These are phyloP conservation scores for Linnemannia schmuckeri DNA, from an alignment of 192 early-diverging fungal species.

Conservation along the genomic window DNA sequence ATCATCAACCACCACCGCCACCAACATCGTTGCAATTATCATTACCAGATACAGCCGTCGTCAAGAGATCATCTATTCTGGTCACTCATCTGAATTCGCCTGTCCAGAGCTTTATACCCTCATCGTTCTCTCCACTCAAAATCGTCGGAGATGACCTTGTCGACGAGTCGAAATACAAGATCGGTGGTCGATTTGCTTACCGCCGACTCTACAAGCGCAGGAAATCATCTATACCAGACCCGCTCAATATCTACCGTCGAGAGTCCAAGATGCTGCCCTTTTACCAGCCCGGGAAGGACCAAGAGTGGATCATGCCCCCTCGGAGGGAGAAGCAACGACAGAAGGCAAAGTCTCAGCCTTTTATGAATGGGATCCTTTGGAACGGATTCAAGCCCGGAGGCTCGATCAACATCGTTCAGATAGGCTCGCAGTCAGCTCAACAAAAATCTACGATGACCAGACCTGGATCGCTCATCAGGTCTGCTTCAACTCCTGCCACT, in stretches of 20 bases:
- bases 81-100: slow-evolving; percentile 37
- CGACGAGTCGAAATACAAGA: slow-evolving; percentile 50
- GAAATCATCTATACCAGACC: slow-evolving; percentile 7
- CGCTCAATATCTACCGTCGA: slow-evolving; percentile 4
- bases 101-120: slow-evolving; percentile 51
- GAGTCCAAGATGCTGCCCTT: slow-evolving; percentile 37
- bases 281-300: slow-evolving; percentile 52
- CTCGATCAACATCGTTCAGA: not conserved
- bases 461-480: not conserved
- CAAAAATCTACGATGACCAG: not conserved
- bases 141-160: slow-evolving; percentile 44
- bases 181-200: slow-evolving; percentile 41
- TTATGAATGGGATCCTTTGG: slow-evolving; percentile 19
- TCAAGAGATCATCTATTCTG: slow-evolving; percentile 33
- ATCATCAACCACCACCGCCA: not conserved
- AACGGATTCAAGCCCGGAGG: slow-evolving; percentile 2
- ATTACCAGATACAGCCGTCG: slow-evolving; percentile 7
- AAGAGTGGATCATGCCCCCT: slow-evolving; percentile 40
- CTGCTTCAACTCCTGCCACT: slow-evolving; percentile 6
- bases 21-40: not conserved
- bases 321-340: slow-evolving; percentile 13
- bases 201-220: slow-evolving; percentile 40
- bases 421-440: not conserved
- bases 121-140: slow-evolving; percentile 48
- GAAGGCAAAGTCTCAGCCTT: slow-evolving; percentile 14